Evolutionary conservation across 2,329 filamentous ascomycete species (phyloP).

Genomic region (Aspergillus sp.): DNA sequence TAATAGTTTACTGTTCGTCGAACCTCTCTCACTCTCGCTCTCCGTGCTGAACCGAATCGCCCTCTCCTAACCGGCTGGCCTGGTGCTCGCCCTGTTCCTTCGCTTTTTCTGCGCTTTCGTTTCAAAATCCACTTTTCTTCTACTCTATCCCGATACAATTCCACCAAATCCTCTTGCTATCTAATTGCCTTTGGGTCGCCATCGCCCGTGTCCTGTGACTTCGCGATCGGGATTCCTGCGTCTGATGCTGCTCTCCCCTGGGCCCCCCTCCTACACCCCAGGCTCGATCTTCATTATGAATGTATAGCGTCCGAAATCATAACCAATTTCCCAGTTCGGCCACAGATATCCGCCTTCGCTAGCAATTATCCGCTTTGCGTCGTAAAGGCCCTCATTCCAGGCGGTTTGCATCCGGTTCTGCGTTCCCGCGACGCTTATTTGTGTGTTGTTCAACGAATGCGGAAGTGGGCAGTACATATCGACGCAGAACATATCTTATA

Average conservation of each 20-base stretch:
- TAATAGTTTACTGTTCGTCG: background rate
- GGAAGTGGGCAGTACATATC: slow-evolving; percentile 13
- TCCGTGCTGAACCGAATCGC: background rate
- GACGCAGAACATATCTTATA: background rate
- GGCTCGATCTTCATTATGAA: slow-evolving; percentile 12
- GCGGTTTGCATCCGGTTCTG: slow-evolving; percentile 9
- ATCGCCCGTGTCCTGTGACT: background rate
- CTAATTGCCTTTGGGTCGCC: background rate
- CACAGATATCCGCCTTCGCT: background rate
- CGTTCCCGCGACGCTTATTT: slow-evolving; percentile 1
- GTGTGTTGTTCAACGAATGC: slow-evolving; percentile 16
- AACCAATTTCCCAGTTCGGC: background rate
- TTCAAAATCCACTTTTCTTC: background rate
- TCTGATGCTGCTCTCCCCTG: slow-evolving; percentile 8
- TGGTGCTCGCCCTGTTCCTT: slow-evolving; percentile 9
- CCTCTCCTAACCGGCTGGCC: background rate
- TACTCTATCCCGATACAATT: background rate
- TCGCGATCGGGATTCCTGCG: background rate
- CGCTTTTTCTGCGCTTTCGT: background rate
- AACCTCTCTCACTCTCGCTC: background rate
- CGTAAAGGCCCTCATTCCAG: slow-evolving; percentile 1
- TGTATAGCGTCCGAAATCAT: slow-evolving; percentile 5
- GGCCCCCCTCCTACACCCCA: background rate
- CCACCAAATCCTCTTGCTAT: background rate
- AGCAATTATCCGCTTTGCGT: background rate